These are phyloP conservation scores for Beauveria sp. DNA, from an alignment of 2,329 filamentous ascomycete genomes.

Conservation along the genomic window DNA sequence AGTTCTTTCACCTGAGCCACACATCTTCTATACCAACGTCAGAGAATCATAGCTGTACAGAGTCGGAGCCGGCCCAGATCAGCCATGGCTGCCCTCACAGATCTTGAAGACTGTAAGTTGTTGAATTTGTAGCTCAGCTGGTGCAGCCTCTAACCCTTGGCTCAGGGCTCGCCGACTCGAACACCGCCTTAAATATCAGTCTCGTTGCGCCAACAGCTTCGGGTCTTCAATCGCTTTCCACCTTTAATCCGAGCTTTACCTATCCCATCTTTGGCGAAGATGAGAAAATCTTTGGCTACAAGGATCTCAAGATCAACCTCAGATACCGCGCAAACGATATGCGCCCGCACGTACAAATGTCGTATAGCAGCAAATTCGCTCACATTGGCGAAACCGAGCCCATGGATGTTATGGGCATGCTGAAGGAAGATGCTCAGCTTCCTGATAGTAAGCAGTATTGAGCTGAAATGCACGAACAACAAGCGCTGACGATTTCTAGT, in stretches of 20 bases:
- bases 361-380: conserved; percentile 64
- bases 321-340: conserved; percentile 64
- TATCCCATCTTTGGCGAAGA: conserved; percentile 92
- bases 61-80: background rate
- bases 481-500: conserved; percentile 33
- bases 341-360: conserved; percentile 65
- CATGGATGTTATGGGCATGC: conserved; percentile 56
- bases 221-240: conserved; percentile 49
- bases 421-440: conserved; percentile 59
- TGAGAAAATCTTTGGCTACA: conserved; percentile 85
- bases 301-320: conserved; percentile 68
- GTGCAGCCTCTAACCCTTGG: conserved; percentile 15
- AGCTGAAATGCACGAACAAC: background rate
- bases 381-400: conserved; percentile 60
- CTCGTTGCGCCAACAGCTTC: conserved; percentile 43
- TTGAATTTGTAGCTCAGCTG: background rate
- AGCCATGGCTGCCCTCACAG: conserved; percentile 23
- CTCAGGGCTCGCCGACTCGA: conserved; percentile 51
- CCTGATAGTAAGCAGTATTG: conserved; percentile 48
- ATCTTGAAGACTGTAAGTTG: conserved; percentile 27
- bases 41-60: background rate
- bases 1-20: background rate
- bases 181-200: conserved; percentile 55
- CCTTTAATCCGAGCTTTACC: conserved; percentile 80
- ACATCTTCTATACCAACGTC: background rate